phyloP scores from a whole-genome alignment of 805 yeast genomes.

The Cyberlindnera euphorbiiphila region DNA sequence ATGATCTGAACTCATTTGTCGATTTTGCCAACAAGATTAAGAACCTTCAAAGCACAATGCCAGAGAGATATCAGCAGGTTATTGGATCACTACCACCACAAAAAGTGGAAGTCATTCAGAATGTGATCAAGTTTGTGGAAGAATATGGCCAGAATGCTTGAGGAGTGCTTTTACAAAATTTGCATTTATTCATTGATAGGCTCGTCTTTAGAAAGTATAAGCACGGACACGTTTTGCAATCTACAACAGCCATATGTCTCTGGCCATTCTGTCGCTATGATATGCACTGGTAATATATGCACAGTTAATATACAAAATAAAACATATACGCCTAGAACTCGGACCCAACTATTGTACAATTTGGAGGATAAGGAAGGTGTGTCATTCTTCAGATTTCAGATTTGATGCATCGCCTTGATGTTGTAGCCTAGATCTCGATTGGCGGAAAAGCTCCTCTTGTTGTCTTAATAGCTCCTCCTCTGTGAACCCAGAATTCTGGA shows the following conservation, averaged over 20 bases:
- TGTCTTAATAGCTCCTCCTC: slow-evolving; percentile 91
- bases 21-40: slow-evolving; percentile 56
- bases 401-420: slow-evolving; percentile 20
- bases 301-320: slow-evolving; percentile 1
- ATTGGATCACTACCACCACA: slow-evolving; percentile 30
- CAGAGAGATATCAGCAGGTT: slow-evolving; percentile 39
- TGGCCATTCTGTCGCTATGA: not conserved
- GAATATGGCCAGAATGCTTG: not conserved
- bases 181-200: no score
- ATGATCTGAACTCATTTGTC: slow-evolving; percentile 63
- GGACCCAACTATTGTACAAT: slow-evolving; percentile 5
- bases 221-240: no score
- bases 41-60: slow-evolving; percentile 43
- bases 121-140: slow-evolving; percentile 6
- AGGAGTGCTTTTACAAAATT: not conserved
- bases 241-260: no score
- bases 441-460: slow-evolving; percentile 88
- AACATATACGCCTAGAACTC: slow-evolving; percentile 1
- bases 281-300: not conserved
- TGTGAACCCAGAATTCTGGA: slow-evolving; percentile 85
- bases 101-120: slow-evolving; percentile 18
- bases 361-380: no score
- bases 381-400: slow-evolving; percentile 9
- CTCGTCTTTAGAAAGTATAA: no score
- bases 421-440: slow-evolving; percentile 63